phyloP scores from a whole-genome alignment of 768 basidiomycete genomes.

The Tephrocybe sp. region DNA sequence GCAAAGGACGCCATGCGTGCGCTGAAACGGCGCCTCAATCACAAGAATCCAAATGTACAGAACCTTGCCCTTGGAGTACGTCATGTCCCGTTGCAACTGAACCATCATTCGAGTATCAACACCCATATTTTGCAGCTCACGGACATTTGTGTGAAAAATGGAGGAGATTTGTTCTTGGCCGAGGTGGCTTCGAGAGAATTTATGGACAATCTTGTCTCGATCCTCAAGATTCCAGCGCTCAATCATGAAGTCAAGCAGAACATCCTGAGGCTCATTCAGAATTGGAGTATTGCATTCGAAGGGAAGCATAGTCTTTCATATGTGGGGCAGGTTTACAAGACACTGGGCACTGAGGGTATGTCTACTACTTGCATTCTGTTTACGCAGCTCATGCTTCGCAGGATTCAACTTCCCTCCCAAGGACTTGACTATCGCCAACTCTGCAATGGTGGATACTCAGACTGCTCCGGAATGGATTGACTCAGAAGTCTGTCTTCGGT shows the following conservation, averaged over 20 bases:
- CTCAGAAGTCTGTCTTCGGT: conserved; percentile 90
- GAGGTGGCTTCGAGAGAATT: conserved; percentile 90
- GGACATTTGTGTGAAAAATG: conserved; percentile 95
- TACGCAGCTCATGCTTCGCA: conserved; percentile 24
- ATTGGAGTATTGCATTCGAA: conserved; percentile 90
- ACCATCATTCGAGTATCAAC: conserved; percentile 1
- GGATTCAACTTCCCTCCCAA: conserved; percentile 86
- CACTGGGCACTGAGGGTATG: conserved; percentile 71
- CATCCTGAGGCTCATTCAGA: conserved; percentile 80
- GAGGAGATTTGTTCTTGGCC: conserved; percentile 84
- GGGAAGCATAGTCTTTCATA: conserved; percentile 73
- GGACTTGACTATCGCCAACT: conserved; percentile 62
- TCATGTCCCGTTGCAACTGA: conserved; percentile 16
- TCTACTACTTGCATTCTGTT: background rate
- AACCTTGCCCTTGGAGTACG: conserved; percentile 81
- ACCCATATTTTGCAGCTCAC: conserved; percentile 53
- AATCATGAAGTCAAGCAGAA: conserved; percentile 82
- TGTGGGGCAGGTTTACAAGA: conserved; percentile 77
- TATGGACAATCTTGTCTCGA: conserved; percentile 88
- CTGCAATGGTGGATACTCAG: conserved; percentile 87
- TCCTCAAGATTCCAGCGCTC: conserved; percentile 73
- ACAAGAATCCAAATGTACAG: conserved; percentile 96
- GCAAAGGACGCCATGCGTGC: conserved; percentile 87
- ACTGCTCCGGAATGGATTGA: conserved; percentile 98
- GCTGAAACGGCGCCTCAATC: conserved; percentile 81